A percentile compares a stretch with the other conserved stretches of the same genome.
Evolutionary conservation across 352 stramenopile genomes (phyloP).

Genomic region (Phytophthora multivora): DNA sequence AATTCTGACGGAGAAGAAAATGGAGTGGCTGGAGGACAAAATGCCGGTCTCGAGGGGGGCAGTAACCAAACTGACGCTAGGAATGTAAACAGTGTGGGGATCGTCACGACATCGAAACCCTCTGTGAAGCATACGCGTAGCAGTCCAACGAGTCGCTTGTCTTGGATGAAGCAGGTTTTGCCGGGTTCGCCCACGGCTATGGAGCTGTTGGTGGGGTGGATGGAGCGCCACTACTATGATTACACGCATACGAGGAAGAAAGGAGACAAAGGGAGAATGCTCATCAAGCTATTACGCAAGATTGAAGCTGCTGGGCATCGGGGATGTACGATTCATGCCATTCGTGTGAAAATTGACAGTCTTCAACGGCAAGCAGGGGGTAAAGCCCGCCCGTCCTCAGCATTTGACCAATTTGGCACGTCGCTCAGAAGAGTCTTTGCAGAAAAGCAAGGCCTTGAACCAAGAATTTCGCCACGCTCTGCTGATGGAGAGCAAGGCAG

Average conservation of each 20-base stretch:
- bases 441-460: conserved; percentile 5
- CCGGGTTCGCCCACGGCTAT: conserved; percentile 23
- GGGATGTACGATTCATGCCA: conserved; percentile 33
- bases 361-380: conserved; percentile 31
- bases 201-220: conserved; percentile 32
- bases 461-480: not conserved
- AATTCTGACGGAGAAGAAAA: not conserved
- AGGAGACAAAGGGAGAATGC: conserved; percentile 32
- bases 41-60: not conserved
- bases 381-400: conserved; percentile 23
- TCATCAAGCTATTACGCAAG: conserved; percentile 20
- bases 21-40: not conserved
- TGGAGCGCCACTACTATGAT: conserved; percentile 18
- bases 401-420: conserved; percentile 27
- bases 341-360: conserved; percentile 39
- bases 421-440: conserved; percentile 26
- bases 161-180: conserved; percentile 32
- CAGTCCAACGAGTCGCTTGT: conserved; percentile 17
- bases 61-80: not conserved
- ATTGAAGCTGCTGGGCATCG: conserved; percentile 26
- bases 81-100: not conserved
- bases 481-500: conserved; percentile 1
- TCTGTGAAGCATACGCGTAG: conserved; percentile 14
- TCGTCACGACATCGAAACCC: not conserved
- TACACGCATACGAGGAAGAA: conserved; percentile 36